Percentiles rank a stretch among this genome's conserved stretches.
Conservation (phyloP, 768 basidiomycete species). For the Tricholoma sp. region DNA sequence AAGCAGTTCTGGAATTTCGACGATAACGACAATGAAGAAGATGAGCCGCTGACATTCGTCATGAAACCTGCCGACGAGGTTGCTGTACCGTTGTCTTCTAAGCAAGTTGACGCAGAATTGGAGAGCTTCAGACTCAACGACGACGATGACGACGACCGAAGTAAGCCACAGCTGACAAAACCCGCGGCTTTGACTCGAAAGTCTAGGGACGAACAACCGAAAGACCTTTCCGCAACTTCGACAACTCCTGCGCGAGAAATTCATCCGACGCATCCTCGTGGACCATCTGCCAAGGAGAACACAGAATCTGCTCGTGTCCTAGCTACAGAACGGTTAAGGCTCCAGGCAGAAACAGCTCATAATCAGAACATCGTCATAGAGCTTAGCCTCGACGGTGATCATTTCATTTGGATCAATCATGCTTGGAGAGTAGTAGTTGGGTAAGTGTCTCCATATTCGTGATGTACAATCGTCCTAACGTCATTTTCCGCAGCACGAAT, state of each 20-base stretch:
- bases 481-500: constrained; percentile 54
- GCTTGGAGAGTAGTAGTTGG: constrained; percentile 92
- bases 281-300: constrained; percentile 46
- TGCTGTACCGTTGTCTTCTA: constrained; percentile 25
- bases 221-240: constrained; percentile 36
- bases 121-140: constrained; percentile 45
- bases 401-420: constrained; percentile 94
- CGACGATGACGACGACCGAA: constrained; percentile 39
- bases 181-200: constrained; percentile 48
- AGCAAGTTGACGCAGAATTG: constrained; percentile 36
- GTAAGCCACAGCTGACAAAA: constrained; percentile 42
- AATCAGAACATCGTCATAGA: constrained; percentile 96
- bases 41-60: constrained; percentile 90
- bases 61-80: constrained; percentile 79
- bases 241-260: constrained; percentile 26
- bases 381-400: constrained; percentile 88
- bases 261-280: constrained; percentile 30
- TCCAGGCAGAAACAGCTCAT: constrained; percentile 93
- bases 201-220: constrained; percentile 54
- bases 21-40: constrained; percentile 83
- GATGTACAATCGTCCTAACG: constrained; percentile 7
- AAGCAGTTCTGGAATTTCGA: constrained; percentile 99
- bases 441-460: constrained; percentile 38
- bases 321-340: constrained; percentile 80
- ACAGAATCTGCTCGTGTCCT: constrained; percentile 78